Evolutionary conservation across 176 grass and related monocot species (phyloP).

Genomic region (Secale cereale): DNA sequence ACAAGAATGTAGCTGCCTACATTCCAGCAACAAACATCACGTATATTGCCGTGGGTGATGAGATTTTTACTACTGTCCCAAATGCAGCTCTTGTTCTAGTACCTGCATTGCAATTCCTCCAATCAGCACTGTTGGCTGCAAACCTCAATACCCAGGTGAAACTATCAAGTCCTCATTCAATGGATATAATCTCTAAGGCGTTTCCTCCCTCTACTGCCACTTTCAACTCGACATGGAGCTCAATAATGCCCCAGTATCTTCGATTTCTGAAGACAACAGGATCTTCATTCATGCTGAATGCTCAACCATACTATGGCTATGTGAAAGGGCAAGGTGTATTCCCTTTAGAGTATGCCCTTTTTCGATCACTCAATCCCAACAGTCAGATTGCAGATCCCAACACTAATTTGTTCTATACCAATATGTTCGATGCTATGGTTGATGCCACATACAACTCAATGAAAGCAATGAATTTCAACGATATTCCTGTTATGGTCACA

Average conservation of each 20-base stretch:
- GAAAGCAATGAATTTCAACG: constrained; percentile 86
- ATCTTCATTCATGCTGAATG: constrained; percentile 96
- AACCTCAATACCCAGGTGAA: constrained; percentile 91
- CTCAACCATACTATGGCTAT: constrained; percentile 89
- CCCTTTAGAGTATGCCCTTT: constrained; percentile 86
- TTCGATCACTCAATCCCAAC: constrained; percentile 66
- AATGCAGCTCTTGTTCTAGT: constrained; percentile 90
- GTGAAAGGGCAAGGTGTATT: constrained; percentile 83
- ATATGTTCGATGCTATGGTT: constrained; percentile 97
- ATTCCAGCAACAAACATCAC: constrained; percentile 89
- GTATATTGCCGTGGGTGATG: constrained; percentile 87
- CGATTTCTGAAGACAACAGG: constrained; percentile 72
- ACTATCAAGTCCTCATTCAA: constrained; percentile 76
- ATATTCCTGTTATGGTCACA: constrained; percentile 82
- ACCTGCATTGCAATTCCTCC: constrained; percentile 86
- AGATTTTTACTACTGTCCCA: constrained; percentile 68
- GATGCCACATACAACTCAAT: constrained; percentile 93
- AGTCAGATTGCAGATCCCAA: constrained; percentile 87
- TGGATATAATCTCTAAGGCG: constrained; percentile 71
- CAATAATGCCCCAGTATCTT: constrained; percentile 72
- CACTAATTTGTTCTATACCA: constrained; percentile 84
- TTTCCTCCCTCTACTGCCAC: constrained; percentile 89
- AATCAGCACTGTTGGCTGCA: constrained; percentile 82
- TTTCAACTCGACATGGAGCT: constrained; percentile 92
- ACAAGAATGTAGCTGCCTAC: constrained; percentile 87